Evolutionary conservation across 2,329 filamentous ascomycete genomes (phyloP), one percentile per base, ranked within the genome.

Genomic region (Botrytis sinoallii): DNA sequence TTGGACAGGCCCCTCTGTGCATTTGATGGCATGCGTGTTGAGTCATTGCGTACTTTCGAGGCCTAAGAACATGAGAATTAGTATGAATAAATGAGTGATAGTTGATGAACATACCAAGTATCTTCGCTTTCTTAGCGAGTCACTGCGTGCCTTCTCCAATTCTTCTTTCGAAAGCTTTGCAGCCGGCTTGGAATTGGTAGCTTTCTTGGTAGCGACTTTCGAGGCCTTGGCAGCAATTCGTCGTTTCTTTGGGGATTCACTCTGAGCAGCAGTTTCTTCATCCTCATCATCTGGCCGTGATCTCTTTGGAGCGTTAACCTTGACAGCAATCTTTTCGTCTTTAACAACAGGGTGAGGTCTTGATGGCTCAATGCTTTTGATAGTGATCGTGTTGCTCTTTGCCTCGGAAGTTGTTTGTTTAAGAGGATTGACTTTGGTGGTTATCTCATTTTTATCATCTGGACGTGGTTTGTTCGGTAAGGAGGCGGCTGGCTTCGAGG

Each of bases 1-100:
- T 82, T 81, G 6, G 59, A n/a, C 48, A 82, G 72, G 3, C 81
- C 81, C 42, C 76, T 72, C 52, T 80, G 80, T 16, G 74, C 71
- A 40, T 75, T 72, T 3, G 74, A 66, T 32, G 77, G 76, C 76
- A 80, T 79, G 40, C 68, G 52, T 9, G 59, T 64, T 69, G 76
- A 77, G 22, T 76, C 75, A 10, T 46, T 55, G 52, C 65, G 65
- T 42, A 68, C 48, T 68, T 55, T 52, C 25, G 46, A 40, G 48
- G 65, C 65, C 65, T 68, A 68, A 29, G 7, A 20, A 42, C 57
- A 32, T 55, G 46, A 57, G 35, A 29, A 57, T 40, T 29, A 40
- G 22, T 42, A 38, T 38, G 9, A 42, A 48, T 18, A 42, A 67
- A 55, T 8, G 29, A 57, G 18, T 29, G 25, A 29, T 5, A 6